Evolutionary conservation across 345 rosid genomes (phyloP), one percentile per base, ranked within the genome.

Genomic region (Diplotaxis tenuifolia): DNA sequence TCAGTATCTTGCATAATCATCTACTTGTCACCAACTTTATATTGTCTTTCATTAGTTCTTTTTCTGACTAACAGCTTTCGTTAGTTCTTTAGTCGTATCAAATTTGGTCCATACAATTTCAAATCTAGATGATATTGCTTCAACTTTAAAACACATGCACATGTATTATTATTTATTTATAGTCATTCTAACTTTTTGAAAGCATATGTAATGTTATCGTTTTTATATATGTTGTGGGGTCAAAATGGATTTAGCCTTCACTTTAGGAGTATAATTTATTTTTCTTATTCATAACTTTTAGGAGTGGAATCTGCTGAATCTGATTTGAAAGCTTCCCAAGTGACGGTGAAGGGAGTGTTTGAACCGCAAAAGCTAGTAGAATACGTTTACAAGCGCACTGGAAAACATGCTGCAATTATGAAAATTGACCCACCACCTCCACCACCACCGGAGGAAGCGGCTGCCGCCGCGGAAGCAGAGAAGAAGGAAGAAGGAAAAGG

Each of bases 221-320:
- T n/a, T 47, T 49, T 50, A 18, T 50, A 18, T 62, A 28, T 22
- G 1, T 19, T 62, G 70, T 69, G 59, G 79, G 74, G 59, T 36
- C 65, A 62, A 21, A 52, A 8, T 76, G 18, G 45, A 55, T 55
- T 42, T 42, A 7, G 22, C 18, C 70, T 67, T 59, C 62, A 52
- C 45, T 68, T 67, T 57, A 32, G 9, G 54, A 29, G 59, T 21
- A 57, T 20, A 27, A 14, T 19, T 23, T 47, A 15, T 3, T 29
- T 50, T 61, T 0, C 23, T 47, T 40, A 12, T n/a, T 45, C 52
- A 76, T 55, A 62, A 69, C 2, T 60, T 58, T 22, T 56, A 95
- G 99, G 97, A 5, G 98, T 95, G 78, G 97, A 95, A 78, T 84
- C 93, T 14, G 97, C 87, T 6, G 99, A 95, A 29, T 86, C 98